phyloP scores from a whole-genome alignment of 306 rosid genomes.

The Quillaja saponaria region DNA sequence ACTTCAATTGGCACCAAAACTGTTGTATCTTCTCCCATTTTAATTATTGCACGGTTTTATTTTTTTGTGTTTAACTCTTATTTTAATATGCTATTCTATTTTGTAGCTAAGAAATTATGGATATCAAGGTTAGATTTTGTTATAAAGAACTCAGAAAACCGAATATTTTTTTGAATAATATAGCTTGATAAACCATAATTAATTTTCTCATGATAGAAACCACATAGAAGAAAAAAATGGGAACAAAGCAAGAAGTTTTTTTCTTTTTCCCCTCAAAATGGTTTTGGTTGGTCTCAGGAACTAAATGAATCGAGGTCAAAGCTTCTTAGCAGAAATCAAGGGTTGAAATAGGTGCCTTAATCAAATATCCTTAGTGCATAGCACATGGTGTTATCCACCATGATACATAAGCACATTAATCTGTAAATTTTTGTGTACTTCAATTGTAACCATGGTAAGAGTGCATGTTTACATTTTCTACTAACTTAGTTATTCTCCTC shows the following conservation, averaged over 20 bases:
- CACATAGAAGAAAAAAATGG: too few species aligned
- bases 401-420: neutral
- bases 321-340: slow-evolving; percentile 75
- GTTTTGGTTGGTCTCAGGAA: slow-evolving; percentile 52
- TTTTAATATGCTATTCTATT: neutral
- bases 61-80: too few species aligned
- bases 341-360: slow-evolving; percentile 87
- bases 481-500: neutral
- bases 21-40: slow-evolving; percentile 41
- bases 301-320: slow-evolving; percentile 86
- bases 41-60: too few species aligned
- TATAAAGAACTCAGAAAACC: too few species aligned
- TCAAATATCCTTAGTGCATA: too few species aligned
- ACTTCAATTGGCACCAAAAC: slow-evolving; percentile 67
- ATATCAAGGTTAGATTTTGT: too few species aligned
- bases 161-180: neutral
- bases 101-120: slow-evolving; percentile 1
- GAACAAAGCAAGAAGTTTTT: neutral
- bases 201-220: too few species aligned
- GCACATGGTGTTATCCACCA: too few species aligned
- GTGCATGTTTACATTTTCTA: neutral
- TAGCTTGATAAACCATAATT: neutral
- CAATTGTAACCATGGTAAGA: neutral
- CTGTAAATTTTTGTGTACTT: slow-evolving; percentile 3
- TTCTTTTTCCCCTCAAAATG: neutral